Conservation (phyloP, 1,139 yeast genomes). For the Suhomyces anneliseae region DNA sequence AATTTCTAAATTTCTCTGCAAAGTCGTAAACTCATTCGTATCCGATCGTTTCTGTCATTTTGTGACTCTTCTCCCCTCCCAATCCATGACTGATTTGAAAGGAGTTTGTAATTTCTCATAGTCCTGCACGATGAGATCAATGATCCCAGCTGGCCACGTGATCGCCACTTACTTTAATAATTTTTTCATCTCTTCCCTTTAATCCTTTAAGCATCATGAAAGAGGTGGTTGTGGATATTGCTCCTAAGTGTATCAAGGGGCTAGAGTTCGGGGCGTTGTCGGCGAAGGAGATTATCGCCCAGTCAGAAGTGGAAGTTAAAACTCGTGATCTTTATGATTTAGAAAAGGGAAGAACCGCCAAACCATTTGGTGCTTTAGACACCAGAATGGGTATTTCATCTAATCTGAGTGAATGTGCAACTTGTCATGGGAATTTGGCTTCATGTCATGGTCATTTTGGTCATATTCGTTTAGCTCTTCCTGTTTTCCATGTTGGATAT, state of each 20-base stretch:
- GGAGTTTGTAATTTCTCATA: not conserved
- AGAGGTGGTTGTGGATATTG: slow-evolving; percentile 73
- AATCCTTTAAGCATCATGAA: slow-evolving; percentile 48
- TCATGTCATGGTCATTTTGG: slow-evolving; percentile 99
- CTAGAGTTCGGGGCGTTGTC: slow-evolving; percentile 91
- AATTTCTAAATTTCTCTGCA: too few relatives aligned
- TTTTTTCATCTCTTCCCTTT: slow-evolving; percentile 6
- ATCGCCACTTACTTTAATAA: not conserved
- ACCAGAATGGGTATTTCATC: slow-evolving; percentile 92
- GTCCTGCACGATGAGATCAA: not conserved
- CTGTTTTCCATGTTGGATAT: slow-evolving; percentile 97
- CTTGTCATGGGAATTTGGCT: slow-evolving; percentile 91
- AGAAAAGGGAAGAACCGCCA: slow-evolving; percentile 82
- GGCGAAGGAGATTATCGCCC: slow-evolving; percentile 87
- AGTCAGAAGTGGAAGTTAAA: slow-evolving; percentile 90
- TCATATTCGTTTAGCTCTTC: slow-evolving; percentile 86
- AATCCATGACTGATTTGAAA: too few relatives aligned
- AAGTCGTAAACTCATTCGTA: too few relatives aligned
- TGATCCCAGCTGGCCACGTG: not conserved
- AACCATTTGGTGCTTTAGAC: slow-evolving; percentile 84
- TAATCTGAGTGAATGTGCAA: slow-evolving; percentile 77
- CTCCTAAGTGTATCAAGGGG: slow-evolving; percentile 89
- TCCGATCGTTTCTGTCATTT: not conserved
- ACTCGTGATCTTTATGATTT: slow-evolving; percentile 91
- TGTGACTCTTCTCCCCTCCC: too few relatives aligned